A percentile compares a stretch with the other conserved stretches of the same genome.
Conservation (phyloP, 768 basidiomycete species). For the Lentinus tigrinus region DNA sequence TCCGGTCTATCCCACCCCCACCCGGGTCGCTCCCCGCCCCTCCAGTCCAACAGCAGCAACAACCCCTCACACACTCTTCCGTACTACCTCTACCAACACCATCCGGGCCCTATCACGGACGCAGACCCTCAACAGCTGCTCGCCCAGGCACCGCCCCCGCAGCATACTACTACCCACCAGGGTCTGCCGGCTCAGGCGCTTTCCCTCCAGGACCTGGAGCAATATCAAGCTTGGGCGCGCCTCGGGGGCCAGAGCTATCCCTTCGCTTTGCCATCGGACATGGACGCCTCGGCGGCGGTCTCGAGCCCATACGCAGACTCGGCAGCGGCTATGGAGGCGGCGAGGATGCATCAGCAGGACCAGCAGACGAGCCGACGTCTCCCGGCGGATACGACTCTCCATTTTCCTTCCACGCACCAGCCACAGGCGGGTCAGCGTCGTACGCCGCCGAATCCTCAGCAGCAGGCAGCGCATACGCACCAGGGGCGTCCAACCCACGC, state of each 20-base stretch:
- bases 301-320: slow-evolving; percentile 26
- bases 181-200: slow-evolving; percentile 39
- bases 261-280: slow-evolving; percentile 29
- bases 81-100: slow-evolving; percentile 59
- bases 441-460: slow-evolving; percentile 22
- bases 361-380: slow-evolving; percentile 30
- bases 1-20: slow-evolving; percentile 39
- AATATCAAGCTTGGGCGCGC: slow-evolving; percentile 33
- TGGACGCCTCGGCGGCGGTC: slow-evolving; percentile 37
- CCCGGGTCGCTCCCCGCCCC: slow-evolving; percentile 37
- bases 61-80: slow-evolving; percentile 41
- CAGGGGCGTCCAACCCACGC: slow-evolving; percentile 42
- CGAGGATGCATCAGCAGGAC: slow-evolving; percentile 18
- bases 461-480: slow-evolving; percentile 17
- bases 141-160: slow-evolving; percentile 74
- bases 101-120: slow-evolving; percentile 39
- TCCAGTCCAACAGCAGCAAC: slow-evolving; percentile 35
- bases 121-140: slow-evolving; percentile 58
- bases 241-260: slow-evolving; percentile 42
- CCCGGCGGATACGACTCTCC: slow-evolving; percentile 53
- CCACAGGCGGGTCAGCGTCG: slow-evolving; percentile 36
- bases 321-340: slow-evolving; percentile 25
- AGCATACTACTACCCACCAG: slow-evolving; percentile 48
- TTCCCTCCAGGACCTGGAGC: slow-evolving; percentile 43
- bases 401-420: slow-evolving; percentile 77